A percentile compares a stretch with the other conserved stretches of the same genome.
phyloP scores from a whole-genome alignment of 2,329 filamentous ascomycete genomes.

The Pyrenophora tritici-repentis region DNA sequence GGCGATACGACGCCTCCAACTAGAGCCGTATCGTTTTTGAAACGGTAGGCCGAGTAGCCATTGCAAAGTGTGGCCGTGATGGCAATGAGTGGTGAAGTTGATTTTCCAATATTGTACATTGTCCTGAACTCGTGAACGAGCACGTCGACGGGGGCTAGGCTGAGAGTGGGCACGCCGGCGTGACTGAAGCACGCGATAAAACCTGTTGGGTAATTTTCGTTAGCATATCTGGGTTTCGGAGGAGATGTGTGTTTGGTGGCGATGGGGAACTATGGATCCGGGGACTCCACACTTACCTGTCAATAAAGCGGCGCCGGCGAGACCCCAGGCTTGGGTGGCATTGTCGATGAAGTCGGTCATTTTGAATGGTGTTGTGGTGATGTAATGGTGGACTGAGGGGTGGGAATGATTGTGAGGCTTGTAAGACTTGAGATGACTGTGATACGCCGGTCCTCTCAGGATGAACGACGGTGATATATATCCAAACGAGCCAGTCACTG shows the following conservation, averaged over 20 bases:
- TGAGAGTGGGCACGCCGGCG: constrained; percentile 7
- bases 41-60: constrained; percentile 3
- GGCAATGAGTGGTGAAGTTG: constrained; percentile 2
- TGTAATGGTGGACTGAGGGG: background rate
- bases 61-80: constrained; percentile 7
- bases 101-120: constrained; percentile 10
- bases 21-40: background rate
- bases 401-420: no score
- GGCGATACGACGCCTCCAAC: background rate
- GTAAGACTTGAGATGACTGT: no score
- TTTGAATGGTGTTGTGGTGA: background rate
- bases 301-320: constrained; percentile 3
- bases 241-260: background rate
- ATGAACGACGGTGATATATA: no score
- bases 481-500: no score
- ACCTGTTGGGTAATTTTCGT: background rate
- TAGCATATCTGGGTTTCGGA: background rate
- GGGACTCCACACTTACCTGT: background rate
- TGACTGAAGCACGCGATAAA: constrained; percentile 10
- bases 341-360: background rate
- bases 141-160: constrained; percentile 4
- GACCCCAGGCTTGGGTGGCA: background rate
- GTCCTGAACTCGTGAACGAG: constrained; percentile 8
- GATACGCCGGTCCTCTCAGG: no score
- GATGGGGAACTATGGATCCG: no score